Evolutionary conservation across 2,329 filamentous ascomycete species (phyloP).

Genomic region (Botryotinia calthae): DNA sequence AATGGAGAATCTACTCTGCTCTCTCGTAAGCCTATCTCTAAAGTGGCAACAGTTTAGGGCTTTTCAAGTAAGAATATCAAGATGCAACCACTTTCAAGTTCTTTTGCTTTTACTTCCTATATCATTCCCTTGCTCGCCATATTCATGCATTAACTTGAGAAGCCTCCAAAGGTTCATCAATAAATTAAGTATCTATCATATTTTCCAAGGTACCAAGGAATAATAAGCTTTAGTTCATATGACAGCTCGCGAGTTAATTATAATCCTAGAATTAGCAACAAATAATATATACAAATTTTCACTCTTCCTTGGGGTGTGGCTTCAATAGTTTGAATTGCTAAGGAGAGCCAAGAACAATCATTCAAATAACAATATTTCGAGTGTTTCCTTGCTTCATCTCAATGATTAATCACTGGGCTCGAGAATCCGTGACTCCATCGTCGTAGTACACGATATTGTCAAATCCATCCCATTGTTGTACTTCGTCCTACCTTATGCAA

Average conservation of each 20-base stretch:
- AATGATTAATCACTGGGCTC: slow-evolving; percentile 7
- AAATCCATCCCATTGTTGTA: not conserved
- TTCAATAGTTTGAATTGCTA: slow-evolving; percentile 18
- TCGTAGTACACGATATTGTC: slow-evolving; percentile 17
- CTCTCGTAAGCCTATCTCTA: not conserved
- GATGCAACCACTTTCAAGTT: slow-evolving; percentile 1
- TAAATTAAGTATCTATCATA: not conserved
- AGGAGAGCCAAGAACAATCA: not conserved
- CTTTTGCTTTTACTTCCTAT: not conserved
- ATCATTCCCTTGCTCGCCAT: slow-evolving; percentile 1
- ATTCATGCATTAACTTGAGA: not conserved
- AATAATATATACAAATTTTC: not conserved
- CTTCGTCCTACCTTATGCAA: slow-evolving; percentile 12
- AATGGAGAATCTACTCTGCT: not conserved
- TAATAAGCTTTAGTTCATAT: not conserved
- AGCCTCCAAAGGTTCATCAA: not conserved
- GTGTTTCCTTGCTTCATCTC: slow-evolving; percentile 10
- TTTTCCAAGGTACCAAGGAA: slow-evolving; percentile 7
- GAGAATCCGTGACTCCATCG: slow-evolving; percentile 4
- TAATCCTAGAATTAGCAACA: not conserved
- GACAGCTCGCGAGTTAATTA: not conserved
- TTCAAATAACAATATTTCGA: not conserved
- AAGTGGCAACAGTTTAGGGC: not conserved
- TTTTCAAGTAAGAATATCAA: not conserved
- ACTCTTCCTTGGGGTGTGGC: not conserved